A percentile compares a stretch with the other conserved stretches of the same genome.
Conservation (phyloP, 176 grass and related monocot genomes). For the Eragrostis curvula region DNA sequence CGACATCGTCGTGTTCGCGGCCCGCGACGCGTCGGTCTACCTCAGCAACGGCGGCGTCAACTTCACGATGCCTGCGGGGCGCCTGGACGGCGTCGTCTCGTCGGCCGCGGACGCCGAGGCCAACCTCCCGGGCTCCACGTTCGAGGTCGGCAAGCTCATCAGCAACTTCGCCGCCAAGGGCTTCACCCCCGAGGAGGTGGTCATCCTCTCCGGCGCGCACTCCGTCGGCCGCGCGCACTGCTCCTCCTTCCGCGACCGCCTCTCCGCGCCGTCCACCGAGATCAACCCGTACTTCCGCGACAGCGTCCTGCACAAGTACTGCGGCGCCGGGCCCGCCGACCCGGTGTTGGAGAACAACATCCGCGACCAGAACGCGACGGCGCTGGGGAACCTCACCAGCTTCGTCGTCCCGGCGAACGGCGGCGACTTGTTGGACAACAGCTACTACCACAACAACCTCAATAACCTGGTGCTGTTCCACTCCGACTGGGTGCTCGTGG, state of each 20-base stretch:
- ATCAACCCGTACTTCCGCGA: constrained; percentile 1
- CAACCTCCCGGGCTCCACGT: no score
- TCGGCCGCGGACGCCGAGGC: no score
- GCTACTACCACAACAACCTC: no score
- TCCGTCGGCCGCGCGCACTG: constrained; percentile 64
- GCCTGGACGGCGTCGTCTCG: no score
- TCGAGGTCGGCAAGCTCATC: no score
- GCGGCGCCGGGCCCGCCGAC: constrained; percentile 16
- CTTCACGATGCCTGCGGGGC: no score
- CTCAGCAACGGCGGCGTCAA: no score
- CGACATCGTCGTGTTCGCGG: no score
- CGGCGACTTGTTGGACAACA: no score
- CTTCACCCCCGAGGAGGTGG: constrained; percentile 47
- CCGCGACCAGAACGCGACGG: constrained; percentile 32
- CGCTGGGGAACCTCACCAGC: constrained; percentile 20
- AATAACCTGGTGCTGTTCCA: no score
- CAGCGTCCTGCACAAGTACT: background rate
- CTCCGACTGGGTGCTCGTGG: no score
- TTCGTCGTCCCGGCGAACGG: background rate
- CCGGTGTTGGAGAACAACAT: constrained; percentile 29
- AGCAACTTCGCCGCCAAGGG: constrained; percentile 12
- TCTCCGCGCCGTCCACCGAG: background rate
- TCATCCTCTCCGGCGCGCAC: constrained; percentile 60
- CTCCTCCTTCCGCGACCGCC: constrained; percentile 45
- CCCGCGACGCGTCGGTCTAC: no score